Percentiles rank a stretch among this genome's conserved stretches.
Conservation (phyloP, 2,329 filamentous ascomycete species). For the Sporothrix phasma region DNA sequence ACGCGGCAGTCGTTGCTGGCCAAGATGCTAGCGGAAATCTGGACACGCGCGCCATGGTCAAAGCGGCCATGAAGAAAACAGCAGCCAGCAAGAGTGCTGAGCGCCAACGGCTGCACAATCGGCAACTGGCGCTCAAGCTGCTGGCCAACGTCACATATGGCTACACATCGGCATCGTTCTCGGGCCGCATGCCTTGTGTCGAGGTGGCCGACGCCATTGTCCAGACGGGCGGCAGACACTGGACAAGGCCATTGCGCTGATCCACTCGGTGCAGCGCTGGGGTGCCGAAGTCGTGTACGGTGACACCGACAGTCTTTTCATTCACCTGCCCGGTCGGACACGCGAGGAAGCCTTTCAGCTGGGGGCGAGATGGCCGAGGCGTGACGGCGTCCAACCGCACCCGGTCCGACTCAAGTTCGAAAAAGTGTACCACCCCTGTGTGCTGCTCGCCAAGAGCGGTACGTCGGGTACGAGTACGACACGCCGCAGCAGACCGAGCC, state of each 20-base stretch:
- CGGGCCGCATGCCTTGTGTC: conserved; percentile 92
- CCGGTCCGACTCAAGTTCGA: conserved; percentile 97
- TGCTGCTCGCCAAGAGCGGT: conserved; percentile 90
- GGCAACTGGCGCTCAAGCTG: conserved; percentile 86
- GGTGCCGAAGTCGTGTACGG: conserved; percentile 95
- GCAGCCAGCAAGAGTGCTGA: conserved; percentile 56
- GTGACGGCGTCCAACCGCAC: conserved; percentile 79
- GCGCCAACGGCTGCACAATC: conserved; percentile 77
- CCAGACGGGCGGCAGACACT: conserved; percentile 87
- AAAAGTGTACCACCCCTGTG: conserved; percentile 93
- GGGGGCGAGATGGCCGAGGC: conserved; percentile 79
- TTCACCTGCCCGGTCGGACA: conserved; percentile 79
- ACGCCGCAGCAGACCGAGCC: conserved; percentile 62
- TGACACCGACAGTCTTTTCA: conserved; percentile 91
- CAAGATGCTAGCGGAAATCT: conserved; percentile 96
- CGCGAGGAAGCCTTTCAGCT: conserved; percentile 84
- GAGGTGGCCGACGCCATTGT: conserved; percentile 98
- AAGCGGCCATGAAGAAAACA: conserved; percentile 89
- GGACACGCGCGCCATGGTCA: conserved; percentile 95
- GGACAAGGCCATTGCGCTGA: conserved; percentile 84
- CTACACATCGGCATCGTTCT: conserved; percentile 94
- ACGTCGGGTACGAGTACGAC: conserved; percentile 97
- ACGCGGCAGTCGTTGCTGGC: conserved; percentile 84
- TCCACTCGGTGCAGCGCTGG: conserved; percentile 82
- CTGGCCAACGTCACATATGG: conserved; percentile 99